Percentiles rank a stretch among this genome's conserved stretches.
Evolutionary conservation across 129 eudicot species (phyloP).

Genomic region (Silybum marianum): DNA sequence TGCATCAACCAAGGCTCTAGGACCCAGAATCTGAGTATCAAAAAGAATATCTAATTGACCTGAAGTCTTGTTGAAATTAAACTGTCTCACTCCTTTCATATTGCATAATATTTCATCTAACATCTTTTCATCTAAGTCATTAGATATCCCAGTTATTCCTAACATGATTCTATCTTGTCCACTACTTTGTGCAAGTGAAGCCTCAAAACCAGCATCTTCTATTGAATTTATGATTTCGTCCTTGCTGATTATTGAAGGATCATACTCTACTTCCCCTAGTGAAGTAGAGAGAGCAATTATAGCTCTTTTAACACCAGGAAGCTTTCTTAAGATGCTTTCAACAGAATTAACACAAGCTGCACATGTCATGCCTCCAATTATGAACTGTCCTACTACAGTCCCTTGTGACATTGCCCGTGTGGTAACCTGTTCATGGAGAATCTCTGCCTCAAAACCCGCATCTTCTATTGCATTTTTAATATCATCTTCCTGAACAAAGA

Average conservation of each 20-base stretch:
- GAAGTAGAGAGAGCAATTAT: constrained; percentile 87
- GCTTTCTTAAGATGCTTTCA: constrained; percentile 79
- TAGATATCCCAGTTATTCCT: constrained; percentile 55
- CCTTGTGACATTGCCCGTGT: constrained; percentile 38
- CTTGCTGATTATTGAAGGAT: constrained; percentile 63
- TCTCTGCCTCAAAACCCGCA: constrained; percentile 97
- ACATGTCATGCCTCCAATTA: constrained; percentile 96
- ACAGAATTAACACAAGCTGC: constrained; percentile 92
- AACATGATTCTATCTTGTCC: constrained; percentile 68
- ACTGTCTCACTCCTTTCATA: constrained; percentile 73
- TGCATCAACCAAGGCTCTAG: constrained; percentile 73
- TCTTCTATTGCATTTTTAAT: constrained; percentile 84
- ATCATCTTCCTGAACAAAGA: constrained; percentile 71
- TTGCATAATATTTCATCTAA: constrained; percentile 64
- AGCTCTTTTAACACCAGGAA: constrained; percentile 80
- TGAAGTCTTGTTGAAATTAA: constrained; percentile 42
- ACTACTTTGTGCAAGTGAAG: constrained; percentile 81
- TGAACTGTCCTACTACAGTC: constrained; percentile 73
- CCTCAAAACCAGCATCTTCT: constrained; percentile 98
- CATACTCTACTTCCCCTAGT: constrained; percentile 89
- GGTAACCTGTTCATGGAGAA: constrained; percentile 61
- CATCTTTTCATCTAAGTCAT: constrained; percentile 52
- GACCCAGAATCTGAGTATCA: constrained; percentile 72
- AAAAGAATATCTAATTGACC: constrained; percentile 61
- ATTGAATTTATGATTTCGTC: constrained; percentile 81